phyloP scores from a whole-genome alignment of 768 basidiomycete genomes.

The Amanita pallidorosea region DNA sequence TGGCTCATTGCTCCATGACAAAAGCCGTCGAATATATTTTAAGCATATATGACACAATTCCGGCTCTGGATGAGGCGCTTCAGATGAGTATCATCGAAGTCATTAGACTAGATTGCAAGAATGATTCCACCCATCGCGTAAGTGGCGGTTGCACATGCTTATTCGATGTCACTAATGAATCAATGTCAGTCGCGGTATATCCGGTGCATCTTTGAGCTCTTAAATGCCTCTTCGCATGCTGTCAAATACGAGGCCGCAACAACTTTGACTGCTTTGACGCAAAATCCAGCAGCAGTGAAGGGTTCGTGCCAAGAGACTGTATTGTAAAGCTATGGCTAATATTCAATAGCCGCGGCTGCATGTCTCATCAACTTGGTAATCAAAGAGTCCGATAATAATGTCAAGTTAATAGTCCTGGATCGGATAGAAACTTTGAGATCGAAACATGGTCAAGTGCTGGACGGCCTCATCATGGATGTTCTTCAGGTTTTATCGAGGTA shows the following conservation, averaged over 20 bases:
- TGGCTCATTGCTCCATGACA: conserved; percentile 75
- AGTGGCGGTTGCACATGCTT: conserved; percentile 15
- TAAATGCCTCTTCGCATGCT: conserved; percentile 82
- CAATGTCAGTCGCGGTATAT: conserved; percentile 79
- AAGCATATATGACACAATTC: conserved; percentile 75
- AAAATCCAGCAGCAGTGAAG: conserved; percentile 94
- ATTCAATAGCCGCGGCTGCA: conserved; percentile 65
- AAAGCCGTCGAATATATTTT: conserved; percentile 90
- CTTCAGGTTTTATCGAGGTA: conserved; percentile 82
- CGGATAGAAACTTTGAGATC: conserved; percentile 74
- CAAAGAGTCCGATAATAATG: conserved; percentile 98
- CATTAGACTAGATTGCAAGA: conserved; percentile 81
- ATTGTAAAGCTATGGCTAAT: background rate
- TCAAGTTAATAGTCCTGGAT: conserved; percentile 94
- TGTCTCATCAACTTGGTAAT: conserved; percentile 81
- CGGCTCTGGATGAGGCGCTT: conserved; percentile 78
- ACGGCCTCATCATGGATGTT: conserved; percentile 91
- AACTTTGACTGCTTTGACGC: conserved; percentile 86
- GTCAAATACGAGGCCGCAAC: conserved; percentile 98
- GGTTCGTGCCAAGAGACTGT: conserved; percentile 29
- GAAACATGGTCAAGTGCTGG: conserved; percentile 83
- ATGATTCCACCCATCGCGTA: conserved; percentile 74
- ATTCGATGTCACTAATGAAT: conserved; percentile 6
- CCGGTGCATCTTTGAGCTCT: conserved; percentile 83
- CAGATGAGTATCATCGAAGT: conserved; percentile 97